phyloP scores from a whole-genome alignment of 2,329 filamentous ascomycete species.

The Sordariomycetes sp. region DNA sequence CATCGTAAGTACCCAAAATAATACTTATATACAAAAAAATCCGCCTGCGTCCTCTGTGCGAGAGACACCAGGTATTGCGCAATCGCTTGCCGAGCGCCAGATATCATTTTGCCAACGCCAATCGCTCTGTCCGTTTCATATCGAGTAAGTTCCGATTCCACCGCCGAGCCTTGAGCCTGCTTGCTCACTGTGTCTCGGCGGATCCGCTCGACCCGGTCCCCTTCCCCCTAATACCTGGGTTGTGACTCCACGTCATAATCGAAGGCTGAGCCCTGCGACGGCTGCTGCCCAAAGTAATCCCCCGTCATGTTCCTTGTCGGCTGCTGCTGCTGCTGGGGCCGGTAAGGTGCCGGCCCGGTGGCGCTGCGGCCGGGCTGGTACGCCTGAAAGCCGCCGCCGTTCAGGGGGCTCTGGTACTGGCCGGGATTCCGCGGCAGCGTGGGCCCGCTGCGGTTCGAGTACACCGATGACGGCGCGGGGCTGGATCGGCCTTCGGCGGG shows the following conservation, averaged over 20 bases:
- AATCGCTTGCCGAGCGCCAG: not conserved
- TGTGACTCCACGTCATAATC: conserved; percentile 27
- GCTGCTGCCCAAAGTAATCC: conserved; percentile 5
- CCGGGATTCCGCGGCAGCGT: conserved; percentile 9
- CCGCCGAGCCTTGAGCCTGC: too few species aligned
- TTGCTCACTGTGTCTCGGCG: too few species aligned
- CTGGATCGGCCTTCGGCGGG: conserved; percentile 20
- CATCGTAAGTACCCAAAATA: too few species aligned
- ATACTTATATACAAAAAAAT: not conserved
- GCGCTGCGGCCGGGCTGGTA: conserved; percentile 23
- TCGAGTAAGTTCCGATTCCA: not conserved
- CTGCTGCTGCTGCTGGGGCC: conserved; percentile 19
- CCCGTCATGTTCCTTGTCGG: conserved; percentile 33
- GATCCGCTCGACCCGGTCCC: too few species aligned
- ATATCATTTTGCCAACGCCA: too few species aligned
- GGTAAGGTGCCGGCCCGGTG: conserved; percentile 23
- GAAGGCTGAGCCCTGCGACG: conserved; percentile 15
- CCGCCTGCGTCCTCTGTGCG: not conserved
- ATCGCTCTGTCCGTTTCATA: not conserved
- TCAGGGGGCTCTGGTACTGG: not conserved
- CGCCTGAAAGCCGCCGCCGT: conserved; percentile 13
- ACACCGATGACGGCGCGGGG: conserved; percentile 18
- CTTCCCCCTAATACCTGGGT: conserved; percentile 11
- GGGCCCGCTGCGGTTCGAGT: conserved; percentile 12
- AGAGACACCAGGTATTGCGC: not conserved